Evolutionary conservation across 2,329 filamentous ascomycete genomes (phyloP), one percentile per base, ranked within the genome.

Genomic region (Sphaerulina musiva): DNA sequence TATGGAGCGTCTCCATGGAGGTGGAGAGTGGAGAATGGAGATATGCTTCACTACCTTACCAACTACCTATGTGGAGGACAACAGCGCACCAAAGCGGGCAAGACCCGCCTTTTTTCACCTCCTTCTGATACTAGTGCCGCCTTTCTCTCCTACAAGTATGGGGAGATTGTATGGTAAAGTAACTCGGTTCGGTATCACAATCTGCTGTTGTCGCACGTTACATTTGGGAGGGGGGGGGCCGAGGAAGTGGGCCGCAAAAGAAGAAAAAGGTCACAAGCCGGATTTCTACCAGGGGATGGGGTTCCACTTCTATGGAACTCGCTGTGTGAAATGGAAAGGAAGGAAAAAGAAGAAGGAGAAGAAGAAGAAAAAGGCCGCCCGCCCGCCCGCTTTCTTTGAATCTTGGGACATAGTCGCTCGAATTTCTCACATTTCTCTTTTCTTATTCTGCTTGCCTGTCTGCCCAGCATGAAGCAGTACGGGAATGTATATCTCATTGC

Each of bases 401-500:
- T 44, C 39, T 14, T 39, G 36, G n/a, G 11, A 39, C 11, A 10
- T 1, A 11, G 34, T 38, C 34, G 34, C 8, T 9, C 34, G 6
- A 38, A 1, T 38, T 38, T 6, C 6, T 38, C 48, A 38, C 41
- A 23, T 9, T n/a, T 17, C 12, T 20, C 3, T 3, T n/a, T n/a
- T n/a, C n/a, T n/a, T n/a, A n/a, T n/a, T 3, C 20, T 20, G 20
- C 20, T 3, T 20, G 2, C 20, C 20, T 2, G 20, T 3, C 3
- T 32, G 48, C 48, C 48, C 41, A 46, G 7, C 41, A 51, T 51
- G 48, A 66, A 64, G 56, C 58, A 68, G 51, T 76, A 80, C 50
- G 76, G 78, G 23, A 82, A 82, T 59, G 76, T 82, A 62, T 82
- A 83, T 64, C 68, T 76, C 53, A 79, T 82, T 59, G 77, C 79